Base-by-base conservation (phyloP, 1,284 basidiomycete species). In the Trichosporon ovoides region DNA sequence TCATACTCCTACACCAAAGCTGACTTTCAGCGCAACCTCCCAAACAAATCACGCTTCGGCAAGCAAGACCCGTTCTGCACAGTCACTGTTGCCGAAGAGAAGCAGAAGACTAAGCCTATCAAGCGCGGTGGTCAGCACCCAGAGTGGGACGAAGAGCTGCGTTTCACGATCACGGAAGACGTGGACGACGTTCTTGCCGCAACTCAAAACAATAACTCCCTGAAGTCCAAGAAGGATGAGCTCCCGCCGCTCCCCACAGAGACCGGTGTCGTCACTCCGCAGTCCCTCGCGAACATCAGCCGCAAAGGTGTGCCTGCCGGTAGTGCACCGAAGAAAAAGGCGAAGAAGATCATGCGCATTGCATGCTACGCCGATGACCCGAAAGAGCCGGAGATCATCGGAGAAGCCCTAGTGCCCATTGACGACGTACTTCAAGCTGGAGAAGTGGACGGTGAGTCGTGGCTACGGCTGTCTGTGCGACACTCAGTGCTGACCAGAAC, bases 1-100 rank as follows among this genome's bases (percentile, higher is more conserved):
- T n/a, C n/a, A n/a, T n/a, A n/a, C n/a, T n/a, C n/a, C n/a, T n/a
- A n/a, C n/a, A n/a, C n/a, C n/a, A n/a, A n/a, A 12, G 22, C 56
- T 46, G 36, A 58, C 40, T 57, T 36, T 4, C 73, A 95, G 91
- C 86, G 87, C 78, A 91, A 96, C 79, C 81, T 96, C 55, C 91
- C 91, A 12, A 95, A 96, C 76, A 94, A 94, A 79, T 83, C 88
- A 67, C 86, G 93, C 66, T 93, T 97, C 55, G 92, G 95, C 66
- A 98, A 98, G 77, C 96, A 98, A 77, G 93, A 97, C 73, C 96
- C 96, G 0, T 98, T 94, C 77, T 95, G 92, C 69, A 81, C 87
- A 20, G 82, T 97, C 38, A 80, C 81, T 7, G 81, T 93, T 59
- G 88, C 89, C 68, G 84, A 85, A 48, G 85, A 91, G 76, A 93